phyloP scores from a whole-genome alignment of 2,329 filamentous ascomycete genomes.

The Aurifilum marmelostoma region DNA sequence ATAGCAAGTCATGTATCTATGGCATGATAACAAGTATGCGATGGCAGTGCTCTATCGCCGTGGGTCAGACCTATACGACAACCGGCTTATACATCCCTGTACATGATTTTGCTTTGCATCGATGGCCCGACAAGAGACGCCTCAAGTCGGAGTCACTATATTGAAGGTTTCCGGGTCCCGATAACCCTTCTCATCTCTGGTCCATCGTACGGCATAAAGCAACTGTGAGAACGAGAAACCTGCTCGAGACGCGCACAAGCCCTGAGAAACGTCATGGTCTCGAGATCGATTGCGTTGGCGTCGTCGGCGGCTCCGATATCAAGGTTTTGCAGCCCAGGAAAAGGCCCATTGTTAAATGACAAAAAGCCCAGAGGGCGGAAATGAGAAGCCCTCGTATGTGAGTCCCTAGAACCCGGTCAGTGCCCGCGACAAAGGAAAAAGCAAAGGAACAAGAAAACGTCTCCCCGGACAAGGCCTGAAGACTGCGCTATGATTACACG shows the following conservation, averaged over 20 bases:
- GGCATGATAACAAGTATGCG: neutral
- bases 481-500: neutral
- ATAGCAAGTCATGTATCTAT: neutral
- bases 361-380: neutral
- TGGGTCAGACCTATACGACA: neutral
- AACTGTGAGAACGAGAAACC: neutral
- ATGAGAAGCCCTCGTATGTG: neutral
- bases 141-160: neutral
- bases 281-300: neutral
- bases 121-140: neutral
- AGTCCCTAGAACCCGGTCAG: neutral
- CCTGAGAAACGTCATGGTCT: neutral
- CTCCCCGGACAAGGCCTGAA: neutral
- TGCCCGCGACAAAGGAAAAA: neutral
- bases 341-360: conserved; percentile 3
- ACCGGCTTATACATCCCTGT: neutral
- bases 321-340: neutral
- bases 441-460: neutral
- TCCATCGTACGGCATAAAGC: neutral
- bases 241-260: neutral
- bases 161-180: neutral
- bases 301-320: neutral
- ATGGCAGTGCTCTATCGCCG: neutral
- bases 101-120: neutral
- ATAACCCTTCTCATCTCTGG: neutral